Base-by-base conservation (phyloP, 1,284 basidiomycete species). In the Heterobasidion occidentale region DNA sequence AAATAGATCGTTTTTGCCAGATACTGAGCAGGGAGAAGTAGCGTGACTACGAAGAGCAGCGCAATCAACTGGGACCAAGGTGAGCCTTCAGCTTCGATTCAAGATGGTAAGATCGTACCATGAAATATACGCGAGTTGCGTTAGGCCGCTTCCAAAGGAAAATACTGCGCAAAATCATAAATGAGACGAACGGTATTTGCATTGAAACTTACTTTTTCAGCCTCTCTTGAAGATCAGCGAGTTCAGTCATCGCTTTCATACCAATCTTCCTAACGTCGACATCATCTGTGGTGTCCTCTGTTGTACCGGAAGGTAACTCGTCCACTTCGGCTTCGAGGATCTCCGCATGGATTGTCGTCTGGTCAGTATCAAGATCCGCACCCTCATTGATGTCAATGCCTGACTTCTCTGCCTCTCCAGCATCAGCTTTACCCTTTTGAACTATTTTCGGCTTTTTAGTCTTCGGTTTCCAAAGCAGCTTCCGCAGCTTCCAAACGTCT, bases 181-280 rank as follows among this genome's bases (percentile, higher is more conserved):
- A 48, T 51, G 15, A 42, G 7, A 38, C 49, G 44, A 46, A 52
- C 33, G 14, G 55, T 9, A 35, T 47, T 7, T 27, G 50, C 0
- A 34, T 17, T 7, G 9, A 33, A 12, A 70, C 77, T n/a, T 62
- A 87, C 86, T 86, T 88, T 68, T 78, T 79, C 45, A 86, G 61
- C 42, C 84, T 75, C 65, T 90, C 88, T 60, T 88, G 80, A 7
- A 84, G 53, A 64, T 88, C 85, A 6, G 79, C 78, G 35, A 82
- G 62, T 51, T 78, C 76, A 51, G 74, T 74, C 54, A 83, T 48
- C 9, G 66, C 38, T 52, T 72, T 64, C 36, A 87, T 62, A 2
- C 70, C 59, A n/a, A 70, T 61, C 9, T 72, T 70, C 51, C 77
- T 59, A 14, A 11, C 19, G 15, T 33, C 17, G 46, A 20, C 12